A percentile compares a stretch with the other conserved stretches of the same genome.
Evolutionary conservation across 441 rosid genomes (phyloP).

Genomic region (Dalechampia spathulata): DNA sequence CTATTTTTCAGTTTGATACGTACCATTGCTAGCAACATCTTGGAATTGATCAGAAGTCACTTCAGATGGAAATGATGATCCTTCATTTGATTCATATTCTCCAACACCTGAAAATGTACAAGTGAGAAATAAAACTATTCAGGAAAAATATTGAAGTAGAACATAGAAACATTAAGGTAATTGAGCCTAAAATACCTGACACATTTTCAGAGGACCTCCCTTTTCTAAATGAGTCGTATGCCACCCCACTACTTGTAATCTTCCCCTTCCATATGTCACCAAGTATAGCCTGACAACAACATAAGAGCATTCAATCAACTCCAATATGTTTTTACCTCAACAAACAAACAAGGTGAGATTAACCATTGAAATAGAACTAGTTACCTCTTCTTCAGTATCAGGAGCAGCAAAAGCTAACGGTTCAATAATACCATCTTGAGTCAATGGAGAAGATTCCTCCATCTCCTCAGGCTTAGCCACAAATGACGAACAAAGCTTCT

Average conservation of each 20-base stretch:
- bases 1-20: conserved; percentile 15
- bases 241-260: conserved; percentile 53
- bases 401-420: conserved; percentile 83
- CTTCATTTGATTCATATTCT: conserved; percentile 27
- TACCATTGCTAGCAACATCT: conserved; percentile 25
- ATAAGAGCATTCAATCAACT: too few relatives aligned
- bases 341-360: not conserved
- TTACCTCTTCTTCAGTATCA: conserved; percentile 70
- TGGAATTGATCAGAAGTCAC: conserved; percentile 20
- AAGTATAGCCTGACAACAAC: conserved; percentile 51
- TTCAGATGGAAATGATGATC: conserved; percentile 18
- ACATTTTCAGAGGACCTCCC: conserved; percentile 28
- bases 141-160: conserved; percentile 4
- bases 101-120: conserved; percentile 23
- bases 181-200: not conserved
- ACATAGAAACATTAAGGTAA: not conserved
- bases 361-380: conserved; percentile 1
- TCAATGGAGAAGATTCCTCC: conserved; percentile 46
- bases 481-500: conserved; percentile 39
- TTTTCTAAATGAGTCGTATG: conserved; percentile 35
- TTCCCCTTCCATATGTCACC: conserved; percentile 68
- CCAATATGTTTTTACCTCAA: not conserved
- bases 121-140: conserved; percentile 4
- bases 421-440: conserved; percentile 33
- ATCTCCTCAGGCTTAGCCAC: conserved; percentile 41